Conservation (phyloP, 1,284 basidiomycete genomes). For the Peniophora sp. region DNA sequence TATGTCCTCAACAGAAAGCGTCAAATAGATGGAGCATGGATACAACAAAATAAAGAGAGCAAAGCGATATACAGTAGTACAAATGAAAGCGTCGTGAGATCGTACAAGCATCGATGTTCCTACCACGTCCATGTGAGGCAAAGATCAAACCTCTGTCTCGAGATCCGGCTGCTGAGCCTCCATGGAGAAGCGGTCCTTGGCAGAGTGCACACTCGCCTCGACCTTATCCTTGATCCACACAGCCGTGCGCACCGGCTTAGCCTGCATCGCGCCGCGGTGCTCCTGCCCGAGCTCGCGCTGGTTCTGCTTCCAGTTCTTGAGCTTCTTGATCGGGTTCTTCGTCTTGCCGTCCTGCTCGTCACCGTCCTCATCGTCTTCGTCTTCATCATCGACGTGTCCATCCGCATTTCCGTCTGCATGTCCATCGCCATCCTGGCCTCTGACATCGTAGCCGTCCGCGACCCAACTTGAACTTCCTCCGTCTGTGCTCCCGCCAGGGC, state of each 20-base stretch:
- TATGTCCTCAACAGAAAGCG: too few relatives aligned
- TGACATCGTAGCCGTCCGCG: neutral
- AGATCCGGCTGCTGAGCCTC: slow-evolving; percentile 24
- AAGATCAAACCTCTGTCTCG: slow-evolving; percentile 25
- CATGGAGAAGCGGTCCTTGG: slow-evolving; percentile 26
- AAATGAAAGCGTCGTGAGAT: too few relatives aligned
- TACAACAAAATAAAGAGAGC: too few relatives aligned
- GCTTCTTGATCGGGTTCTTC: slow-evolving; percentile 22
- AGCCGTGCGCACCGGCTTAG: slow-evolving; percentile 38
- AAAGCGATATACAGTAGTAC: too few relatives aligned
- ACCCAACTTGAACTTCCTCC: slow-evolving; percentile 1
- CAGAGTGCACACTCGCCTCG: slow-evolving; percentile 21
- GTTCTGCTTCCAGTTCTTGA: slow-evolving; percentile 29
- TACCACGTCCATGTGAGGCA: neutral
- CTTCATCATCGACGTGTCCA: slow-evolving; percentile 25
- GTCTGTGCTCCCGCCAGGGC: slow-evolving; percentile 9
- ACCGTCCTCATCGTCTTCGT: slow-evolving; percentile 18
- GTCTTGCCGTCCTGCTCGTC: slow-evolving; percentile 18
- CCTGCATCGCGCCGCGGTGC: slow-evolving; percentile 43
- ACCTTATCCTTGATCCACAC: slow-evolving; percentile 44
- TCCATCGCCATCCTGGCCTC: slow-evolving; percentile 19
- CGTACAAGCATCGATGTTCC: too few relatives aligned
- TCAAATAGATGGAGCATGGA: too few relatives aligned
- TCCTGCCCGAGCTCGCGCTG: slow-evolving; percentile 35
- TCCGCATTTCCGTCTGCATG: slow-evolving; percentile 25